These are phyloP conservation scores for Sutorius australiensis DNA, from an alignment of 768 basidiomycete species.

Conservation along the genomic window DNA sequence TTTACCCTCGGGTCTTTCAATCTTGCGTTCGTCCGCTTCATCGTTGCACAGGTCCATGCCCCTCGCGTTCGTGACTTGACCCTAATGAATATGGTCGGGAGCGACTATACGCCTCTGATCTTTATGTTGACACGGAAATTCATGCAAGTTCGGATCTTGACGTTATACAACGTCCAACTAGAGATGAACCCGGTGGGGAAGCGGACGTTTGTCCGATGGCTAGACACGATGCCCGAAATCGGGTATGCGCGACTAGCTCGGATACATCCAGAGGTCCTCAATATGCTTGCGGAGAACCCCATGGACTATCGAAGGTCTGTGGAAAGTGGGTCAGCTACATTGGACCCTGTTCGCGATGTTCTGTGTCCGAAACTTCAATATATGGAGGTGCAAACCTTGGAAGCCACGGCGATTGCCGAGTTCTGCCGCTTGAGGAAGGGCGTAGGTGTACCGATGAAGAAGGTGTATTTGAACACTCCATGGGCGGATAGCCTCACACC, in stretches of 20 bases:
- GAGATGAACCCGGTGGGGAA: slow-evolving; percentile 22
- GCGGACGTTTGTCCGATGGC: slow-evolving; percentile 42
- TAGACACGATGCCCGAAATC: slow-evolving; percentile 57
- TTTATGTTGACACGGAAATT: slow-evolving; percentile 44
- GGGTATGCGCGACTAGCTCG: slow-evolving; percentile 48
- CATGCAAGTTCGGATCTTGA: slow-evolving; percentile 51
- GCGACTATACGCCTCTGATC: slow-evolving; percentile 51
- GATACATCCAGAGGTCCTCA: slow-evolving; percentile 40
- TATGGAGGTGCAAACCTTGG: slow-evolving; percentile 44
- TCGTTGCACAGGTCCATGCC: slow-evolving; percentile 48
- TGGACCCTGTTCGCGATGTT: slow-evolving; percentile 16
- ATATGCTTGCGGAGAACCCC: slow-evolving; percentile 46
- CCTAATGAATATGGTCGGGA: slow-evolving; percentile 48
- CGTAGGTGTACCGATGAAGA: slow-evolving; percentile 44
- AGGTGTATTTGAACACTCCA: slow-evolving; percentile 43
- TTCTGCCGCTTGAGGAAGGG: slow-evolving; percentile 37
- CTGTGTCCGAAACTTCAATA: slow-evolving; percentile 45
- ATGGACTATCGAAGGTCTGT: slow-evolving; percentile 13
- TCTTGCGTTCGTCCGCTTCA: slow-evolving; percentile 43
- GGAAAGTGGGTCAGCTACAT: slow-evolving; percentile 2
- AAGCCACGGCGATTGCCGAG: slow-evolving; percentile 29
- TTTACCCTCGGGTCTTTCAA: slow-evolving; percentile 58
- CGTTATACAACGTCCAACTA: slow-evolving; percentile 46
- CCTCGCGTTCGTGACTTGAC: slow-evolving; percentile 57
- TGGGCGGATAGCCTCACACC: slow-evolving; percentile 22